phyloP scores from a whole-genome alignment of 768 basidiomycete genomes.

The Naganishia randhawae region DNA sequence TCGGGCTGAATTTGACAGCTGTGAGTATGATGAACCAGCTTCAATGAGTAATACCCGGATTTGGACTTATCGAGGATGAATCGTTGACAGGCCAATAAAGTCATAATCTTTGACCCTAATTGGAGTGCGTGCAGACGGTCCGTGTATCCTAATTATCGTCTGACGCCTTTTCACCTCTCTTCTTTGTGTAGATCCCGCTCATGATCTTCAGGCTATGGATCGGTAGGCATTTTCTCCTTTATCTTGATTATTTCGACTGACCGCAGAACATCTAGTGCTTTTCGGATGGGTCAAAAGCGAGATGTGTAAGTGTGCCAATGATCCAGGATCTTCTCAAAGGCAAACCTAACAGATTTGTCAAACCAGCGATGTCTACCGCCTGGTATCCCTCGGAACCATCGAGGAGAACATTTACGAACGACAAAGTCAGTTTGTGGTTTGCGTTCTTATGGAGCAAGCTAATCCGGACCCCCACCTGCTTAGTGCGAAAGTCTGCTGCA shows the following conservation, averaged over 20 bases:
- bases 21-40: constrained; percentile 46
- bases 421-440: constrained; percentile 36
- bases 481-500: constrained; percentile 28
- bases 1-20: constrained; percentile 81
- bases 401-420: constrained; percentile 49
- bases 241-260: background rate
- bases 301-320: constrained; percentile 37
- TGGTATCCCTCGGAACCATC: constrained; percentile 46
- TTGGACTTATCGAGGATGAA: background rate
- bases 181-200: constrained; percentile 72
- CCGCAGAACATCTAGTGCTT: constrained; percentile 29
- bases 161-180: constrained; percentile 8
- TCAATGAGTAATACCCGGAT: background rate
- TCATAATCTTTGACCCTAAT: constrained; percentile 89
- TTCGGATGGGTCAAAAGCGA: constrained; percentile 49
- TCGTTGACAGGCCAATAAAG: constrained; percentile 65
- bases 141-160: background rate
- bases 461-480: background rate
- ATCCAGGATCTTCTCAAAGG: background rate
- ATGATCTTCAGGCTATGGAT: constrained; percentile 67
- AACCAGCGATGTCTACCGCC: constrained; percentile 44
- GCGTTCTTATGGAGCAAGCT: background rate
- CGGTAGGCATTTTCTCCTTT: constrained; percentile 17
- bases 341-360: background rate
- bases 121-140: constrained; percentile 67